Evolutionary conservation across 495 filamentous ascomycete species (phyloP), one percentile per base, ranked within the genome.

Genomic region (Saxophila tyrrhenica): DNA sequence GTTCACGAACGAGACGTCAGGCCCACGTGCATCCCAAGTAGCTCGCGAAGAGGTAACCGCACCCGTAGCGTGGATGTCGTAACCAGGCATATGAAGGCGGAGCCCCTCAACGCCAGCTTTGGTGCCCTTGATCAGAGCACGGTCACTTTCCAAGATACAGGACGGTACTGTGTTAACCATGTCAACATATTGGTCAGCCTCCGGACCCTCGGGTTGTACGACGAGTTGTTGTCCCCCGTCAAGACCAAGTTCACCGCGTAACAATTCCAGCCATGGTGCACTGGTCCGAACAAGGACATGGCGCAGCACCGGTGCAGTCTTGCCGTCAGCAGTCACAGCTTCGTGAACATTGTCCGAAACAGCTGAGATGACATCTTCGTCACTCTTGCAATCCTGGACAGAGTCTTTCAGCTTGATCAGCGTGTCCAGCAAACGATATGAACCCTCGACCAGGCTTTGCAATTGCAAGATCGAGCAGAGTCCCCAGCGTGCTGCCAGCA

Each of bases 61-160:
- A n/a, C n/a, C n/a, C n/a, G n/a, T n/a, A n/a, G n/a, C 29, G 13
- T 35, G 7, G 29, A 35, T 5, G 13, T 5, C 13, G 15, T 17
- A 15, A 11, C 41, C 16, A 10, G 49, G 49, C 38, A 89, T 16
- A 89, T 78, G 15, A 73, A 65, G 24, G 77, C 70, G 81, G 80
- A 58, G 82, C 75, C 25, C 89, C 83, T 24, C 71, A 53, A 92
- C 88, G 0, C 74, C 77, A 1, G 87, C 87, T 67, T 89, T 77
- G 50, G 76, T 75, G 2, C 76, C 69, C 43, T 75, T 25, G n/a
- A 48, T 54, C 15, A 56, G 25, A 1, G 39, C 5, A 3, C 42
- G 25, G 19, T 55, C 52, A 16, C 25, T 25, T 1, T 25, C 25
- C 16, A 2, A 3, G 1, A 55, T 24, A 15, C 45, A 51, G 3